Conservation (phyloP, 495 filamentous ascomycete species). For the Schizothecium vesticola region DNA sequence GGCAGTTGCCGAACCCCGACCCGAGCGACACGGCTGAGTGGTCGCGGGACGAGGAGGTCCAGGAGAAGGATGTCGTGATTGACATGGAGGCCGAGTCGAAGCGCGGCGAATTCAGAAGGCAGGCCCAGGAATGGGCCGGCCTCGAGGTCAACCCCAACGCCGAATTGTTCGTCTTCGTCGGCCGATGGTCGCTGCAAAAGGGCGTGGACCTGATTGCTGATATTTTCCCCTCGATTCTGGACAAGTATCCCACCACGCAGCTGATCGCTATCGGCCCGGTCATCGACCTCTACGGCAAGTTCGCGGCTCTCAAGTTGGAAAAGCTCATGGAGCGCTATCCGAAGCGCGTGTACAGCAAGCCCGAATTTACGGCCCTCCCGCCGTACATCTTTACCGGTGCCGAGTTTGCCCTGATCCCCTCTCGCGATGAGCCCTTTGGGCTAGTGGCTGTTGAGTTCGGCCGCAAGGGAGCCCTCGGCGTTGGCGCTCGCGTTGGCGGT, state of each 20-base stretch:
- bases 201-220: conserved; percentile 75
- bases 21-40: conserved; percentile 68
- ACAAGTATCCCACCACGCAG: conserved; percentile 60
- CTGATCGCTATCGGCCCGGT: conserved; percentile 67
- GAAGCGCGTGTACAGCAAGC: conserved; percentile 70
- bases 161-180: conserved; percentile 73
- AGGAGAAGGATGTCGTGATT: conserved; percentile 49
- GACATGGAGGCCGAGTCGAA: conserved; percentile 54
- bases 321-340: conserved; percentile 70
- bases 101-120: conserved; percentile 53
- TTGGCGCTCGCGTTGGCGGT: conserved; percentile 63
- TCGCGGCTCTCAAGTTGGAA: conserved; percentile 67
- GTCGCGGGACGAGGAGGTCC: conserved; percentile 43
- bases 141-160: conserved; percentile 60
- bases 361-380: conserved; percentile 69
- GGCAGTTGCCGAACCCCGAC: conserved; percentile 69
- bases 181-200: conserved; percentile 75
- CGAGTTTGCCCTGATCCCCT: conserved; percentile 75
- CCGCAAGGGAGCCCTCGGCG: conserved; percentile 69
- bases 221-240: conserved; percentile 66
- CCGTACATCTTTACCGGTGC: conserved; percentile 74
- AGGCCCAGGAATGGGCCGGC: conserved; percentile 75
- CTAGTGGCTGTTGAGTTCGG: conserved; percentile 80
- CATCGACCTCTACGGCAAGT: conserved; percentile 75
- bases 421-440: conserved; percentile 75